Evolutionary conservation across 176 grass and related monocot species (phyloP).

Genomic region (Musa troglodytarum): DNA sequence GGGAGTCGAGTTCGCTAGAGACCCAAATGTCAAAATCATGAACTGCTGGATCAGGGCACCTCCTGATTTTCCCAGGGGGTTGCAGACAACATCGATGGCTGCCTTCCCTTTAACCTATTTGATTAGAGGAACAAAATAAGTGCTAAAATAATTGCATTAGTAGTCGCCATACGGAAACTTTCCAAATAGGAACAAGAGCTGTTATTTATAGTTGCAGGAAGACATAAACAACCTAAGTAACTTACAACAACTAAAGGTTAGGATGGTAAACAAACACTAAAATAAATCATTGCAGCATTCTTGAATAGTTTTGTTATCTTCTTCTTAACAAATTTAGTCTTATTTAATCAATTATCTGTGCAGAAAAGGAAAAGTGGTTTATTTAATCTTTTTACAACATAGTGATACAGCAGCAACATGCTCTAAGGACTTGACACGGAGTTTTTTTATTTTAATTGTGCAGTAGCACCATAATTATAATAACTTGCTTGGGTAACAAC

Average conservation of each 20-base stretch:
- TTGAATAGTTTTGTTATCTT: too few relatives aligned
- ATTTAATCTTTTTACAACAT: too few relatives aligned
- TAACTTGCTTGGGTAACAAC: too few relatives aligned
- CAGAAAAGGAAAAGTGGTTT: too few relatives aligned
- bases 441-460: too few relatives aligned
- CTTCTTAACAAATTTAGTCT: too few relatives aligned
- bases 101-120: slow-evolving; percentile 90
- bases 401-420: too few relatives aligned
- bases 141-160: slow-evolving; percentile 3
- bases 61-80: slow-evolving; percentile 92
- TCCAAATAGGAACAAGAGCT: not conserved
- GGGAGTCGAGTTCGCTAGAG: slow-evolving; percentile 82
- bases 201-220: not conserved
- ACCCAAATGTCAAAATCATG: slow-evolving; percentile 95
- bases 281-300: too few relatives aligned
- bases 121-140: slow-evolving; percentile 10
- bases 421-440: too few relatives aligned
- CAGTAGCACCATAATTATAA: too few relatives aligned
- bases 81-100: slow-evolving; percentile 99
- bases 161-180: not conserved
- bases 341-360: too few relatives aligned
- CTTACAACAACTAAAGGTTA: not conserved
- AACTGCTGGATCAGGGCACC: slow-evolving; percentile 98
- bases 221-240: not conserved
- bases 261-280: too few relatives aligned